A percentile compares a stretch with the other conserved stretches of the same genome.
These are phyloP conservation scores for Cyberlindnera subsufficiens DNA, from an alignment of 805 yeast species.

Conservation along the genomic window DNA sequence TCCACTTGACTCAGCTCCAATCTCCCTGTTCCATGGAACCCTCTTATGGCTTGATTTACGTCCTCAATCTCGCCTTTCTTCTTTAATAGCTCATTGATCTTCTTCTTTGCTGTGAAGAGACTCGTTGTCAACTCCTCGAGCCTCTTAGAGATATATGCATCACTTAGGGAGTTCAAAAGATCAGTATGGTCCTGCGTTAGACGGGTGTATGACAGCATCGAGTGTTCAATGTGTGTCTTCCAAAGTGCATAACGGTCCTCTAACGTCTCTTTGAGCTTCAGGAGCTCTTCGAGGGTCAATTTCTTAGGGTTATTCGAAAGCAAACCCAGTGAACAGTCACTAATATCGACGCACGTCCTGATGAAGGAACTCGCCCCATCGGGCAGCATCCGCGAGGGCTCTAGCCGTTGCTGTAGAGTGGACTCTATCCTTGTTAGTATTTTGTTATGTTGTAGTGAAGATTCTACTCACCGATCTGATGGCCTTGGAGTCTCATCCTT, in stretches of 20 bases:
- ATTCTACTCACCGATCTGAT: too few relatives aligned
- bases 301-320: not conserved
- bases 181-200: constrained; percentile 2
- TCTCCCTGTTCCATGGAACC: constrained; percentile 1
- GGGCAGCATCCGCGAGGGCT: constrained; percentile 1
- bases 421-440: not conserved
- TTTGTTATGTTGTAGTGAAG: not conserved
- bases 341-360: constrained; percentile 2
- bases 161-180: constrained; percentile 2
- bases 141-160: constrained; percentile 2
- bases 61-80: constrained; percentile 14
- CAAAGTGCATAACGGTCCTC: constrained; percentile 6
- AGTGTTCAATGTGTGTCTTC: constrained; percentile 9
- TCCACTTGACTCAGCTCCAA: constrained; percentile 11
- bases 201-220: constrained; percentile 5
- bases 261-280: constrained; percentile 4
- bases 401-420: not conserved
- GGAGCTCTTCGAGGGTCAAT: constrained; percentile 1
- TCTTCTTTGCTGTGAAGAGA: constrained; percentile 9
- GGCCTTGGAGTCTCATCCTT: too few relatives aligned
- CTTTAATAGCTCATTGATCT: constrained; percentile 10
- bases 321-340: constrained; percentile 1
- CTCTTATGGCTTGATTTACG: constrained; percentile 9
- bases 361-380: not conserved
- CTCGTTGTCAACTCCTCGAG: constrained; percentile 9